phyloP scores from a whole-genome alignment of 73 alveolate species.

The Loxodes magnus region DNA sequence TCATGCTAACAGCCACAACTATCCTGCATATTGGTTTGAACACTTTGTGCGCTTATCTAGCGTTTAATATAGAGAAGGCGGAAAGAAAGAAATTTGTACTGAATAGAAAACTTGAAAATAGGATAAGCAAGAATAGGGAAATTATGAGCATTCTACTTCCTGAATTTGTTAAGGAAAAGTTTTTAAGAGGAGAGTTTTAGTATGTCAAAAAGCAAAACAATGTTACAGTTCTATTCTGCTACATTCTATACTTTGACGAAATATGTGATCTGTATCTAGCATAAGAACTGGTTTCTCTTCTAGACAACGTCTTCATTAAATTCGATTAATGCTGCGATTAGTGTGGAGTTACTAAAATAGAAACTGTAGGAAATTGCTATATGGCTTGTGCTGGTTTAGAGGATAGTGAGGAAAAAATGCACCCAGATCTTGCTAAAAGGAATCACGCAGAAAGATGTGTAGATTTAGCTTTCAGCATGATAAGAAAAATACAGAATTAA shows the following conservation, averaged over 20 bases:
- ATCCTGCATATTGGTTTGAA: neutral
- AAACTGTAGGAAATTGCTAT: slow-evolving; percentile 77
- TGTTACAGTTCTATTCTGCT: slow-evolving; percentile 46
- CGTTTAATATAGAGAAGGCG: slow-evolving; percentile 12
- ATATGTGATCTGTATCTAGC: slow-evolving; percentile 30
- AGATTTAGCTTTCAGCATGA: slow-evolving; percentile 19
- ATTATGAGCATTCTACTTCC: slow-evolving; percentile 47
- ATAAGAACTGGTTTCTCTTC: slow-evolving; percentile 31
- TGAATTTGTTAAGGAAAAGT: slow-evolving; percentile 49
- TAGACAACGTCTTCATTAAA: slow-evolving; percentile 36
- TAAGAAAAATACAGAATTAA: slow-evolving; percentile 17
- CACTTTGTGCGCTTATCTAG: slow-evolving; percentile 1
- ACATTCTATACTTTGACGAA: slow-evolving; percentile 37
- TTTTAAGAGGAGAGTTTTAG: slow-evolving; percentile 37
- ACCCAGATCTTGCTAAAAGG: neutral
- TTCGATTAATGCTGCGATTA: slow-evolving; percentile 40
- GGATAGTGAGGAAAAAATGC: slow-evolving; percentile 27
- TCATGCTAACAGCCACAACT: neutral
- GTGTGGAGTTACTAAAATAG: slow-evolving; percentile 49
- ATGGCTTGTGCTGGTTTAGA: slow-evolving; percentile 84
- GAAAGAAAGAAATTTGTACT: neutral
- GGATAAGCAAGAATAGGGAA: slow-evolving; percentile 1
- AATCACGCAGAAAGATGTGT: neutral
- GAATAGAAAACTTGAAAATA: neutral
- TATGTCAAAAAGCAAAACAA: slow-evolving; percentile 42